Percentiles rank a stretch among this genome's conserved stretches.
Evolutionary conservation across 805 yeast genomes (phyloP).

Genomic region (Myxozyma neglecta): DNA sequence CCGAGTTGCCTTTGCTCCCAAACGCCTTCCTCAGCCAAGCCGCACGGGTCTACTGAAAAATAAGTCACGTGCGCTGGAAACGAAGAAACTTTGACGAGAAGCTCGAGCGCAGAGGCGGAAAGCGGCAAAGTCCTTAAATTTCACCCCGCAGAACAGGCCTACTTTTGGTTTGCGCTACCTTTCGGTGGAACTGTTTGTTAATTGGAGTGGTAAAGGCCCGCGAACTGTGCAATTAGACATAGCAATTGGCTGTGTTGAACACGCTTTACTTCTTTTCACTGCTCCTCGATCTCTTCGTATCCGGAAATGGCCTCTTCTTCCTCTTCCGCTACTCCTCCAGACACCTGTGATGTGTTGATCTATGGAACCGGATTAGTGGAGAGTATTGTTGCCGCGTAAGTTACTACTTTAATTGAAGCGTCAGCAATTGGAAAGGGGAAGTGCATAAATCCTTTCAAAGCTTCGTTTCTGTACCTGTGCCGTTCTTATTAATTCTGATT

Average conservation of each 20-base stretch:
- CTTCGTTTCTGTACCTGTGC: background rate
- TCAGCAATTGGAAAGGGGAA: background rate
- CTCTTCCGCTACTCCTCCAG: conserved; percentile 42
- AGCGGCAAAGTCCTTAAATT: too few relatives aligned
- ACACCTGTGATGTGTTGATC: conserved; percentile 81
- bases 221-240: background rate
- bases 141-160: too few relatives aligned
- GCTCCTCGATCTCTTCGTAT: background rate
- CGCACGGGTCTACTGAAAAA: too few relatives aligned
- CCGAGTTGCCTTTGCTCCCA: too few relatives aligned
- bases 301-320: conserved; percentile 3
- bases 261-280: too few relatives aligned
- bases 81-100: too few relatives aligned
- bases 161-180: too few relatives aligned
- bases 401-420: background rate
- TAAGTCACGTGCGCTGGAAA: too few relatives aligned
- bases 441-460: background rate
- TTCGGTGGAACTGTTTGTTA: too few relatives aligned
- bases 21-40: too few relatives aligned
- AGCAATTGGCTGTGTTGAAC: background rate
- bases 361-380: conserved; percentile 92
- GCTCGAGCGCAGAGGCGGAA: too few relatives aligned
- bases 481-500: background rate
- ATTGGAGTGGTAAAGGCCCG: too few relatives aligned
- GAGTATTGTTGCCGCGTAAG: conserved; percentile 74